Percentiles rank a stretch among this genome's conserved stretches.
Evolutionary conservation across 495 filamentous ascomycete species (phyloP).

Genomic region (Podospora pseudocomata): DNA sequence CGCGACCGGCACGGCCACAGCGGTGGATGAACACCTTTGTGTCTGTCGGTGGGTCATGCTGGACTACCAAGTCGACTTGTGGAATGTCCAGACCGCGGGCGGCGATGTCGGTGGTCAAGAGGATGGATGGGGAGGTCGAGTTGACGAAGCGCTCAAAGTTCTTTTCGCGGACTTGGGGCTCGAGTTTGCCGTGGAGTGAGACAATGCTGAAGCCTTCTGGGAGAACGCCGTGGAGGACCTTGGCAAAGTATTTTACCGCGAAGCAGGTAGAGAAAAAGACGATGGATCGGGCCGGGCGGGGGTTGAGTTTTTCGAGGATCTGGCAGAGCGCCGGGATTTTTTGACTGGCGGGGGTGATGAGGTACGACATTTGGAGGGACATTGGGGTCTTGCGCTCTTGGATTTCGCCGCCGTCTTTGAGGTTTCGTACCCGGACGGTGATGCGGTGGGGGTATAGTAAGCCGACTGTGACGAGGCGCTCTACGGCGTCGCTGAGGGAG

Average conservation of each 20-base stretch:
- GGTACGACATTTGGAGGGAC: constrained; percentile 82
- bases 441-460: constrained; percentile 92
- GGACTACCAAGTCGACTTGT: constrained; percentile 87
- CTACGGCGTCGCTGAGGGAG: constrained; percentile 83
- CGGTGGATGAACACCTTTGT: constrained; percentile 95
- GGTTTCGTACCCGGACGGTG: constrained; percentile 75
- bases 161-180: constrained; percentile 58
- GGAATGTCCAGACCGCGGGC: constrained; percentile 92
- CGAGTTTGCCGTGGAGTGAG: constrained; percentile 87
- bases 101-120: constrained; percentile 63
- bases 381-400: constrained; percentile 87
- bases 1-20: constrained; percentile 86
- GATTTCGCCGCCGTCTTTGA: constrained; percentile 58
- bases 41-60: constrained; percentile 87
- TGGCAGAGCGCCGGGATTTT: constrained; percentile 71
- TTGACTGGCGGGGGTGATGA: constrained; percentile 66
- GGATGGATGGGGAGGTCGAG: constrained; percentile 63
- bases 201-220: constrained; percentile 62
- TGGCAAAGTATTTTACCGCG: constrained; percentile 87
- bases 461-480: constrained; percentile 87
- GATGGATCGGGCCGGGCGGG: constrained; percentile 79
- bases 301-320: constrained; percentile 64
- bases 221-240: constrained; percentile 66
- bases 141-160: constrained; percentile 54
- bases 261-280: constrained; percentile 92